Evolutionary conservation across 805 yeast species (phyloP).

Genomic region (Clavispora santaluciae): DNA sequence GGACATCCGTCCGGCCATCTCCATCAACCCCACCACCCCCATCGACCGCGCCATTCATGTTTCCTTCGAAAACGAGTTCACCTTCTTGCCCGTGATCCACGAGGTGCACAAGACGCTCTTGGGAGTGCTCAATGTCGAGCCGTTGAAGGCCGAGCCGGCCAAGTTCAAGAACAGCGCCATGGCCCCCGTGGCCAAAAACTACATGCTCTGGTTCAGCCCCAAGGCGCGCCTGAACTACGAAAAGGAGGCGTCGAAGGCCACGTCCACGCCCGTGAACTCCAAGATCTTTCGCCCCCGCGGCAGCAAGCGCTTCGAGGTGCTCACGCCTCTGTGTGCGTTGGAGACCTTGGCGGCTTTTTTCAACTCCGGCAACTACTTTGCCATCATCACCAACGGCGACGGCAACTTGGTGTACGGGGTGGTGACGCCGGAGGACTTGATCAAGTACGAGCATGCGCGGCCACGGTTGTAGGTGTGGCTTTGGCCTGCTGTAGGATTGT

Average conservation of each 20-base stretch:
- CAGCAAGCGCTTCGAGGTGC: slow-evolving; percentile 35
- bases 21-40: slow-evolving; percentile 45
- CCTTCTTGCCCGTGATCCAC: slow-evolving; percentile 50
- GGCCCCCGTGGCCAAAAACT: slow-evolving; percentile 24
- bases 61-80: slow-evolving; percentile 51
- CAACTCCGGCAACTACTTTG: slow-evolving; percentile 46
- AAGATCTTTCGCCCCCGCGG: slow-evolving; percentile 32
- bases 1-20: slow-evolving; percentile 53
- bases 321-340: slow-evolving; percentile 52
- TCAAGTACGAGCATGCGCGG: slow-evolving; percentile 19
- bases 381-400: slow-evolving; percentile 51
- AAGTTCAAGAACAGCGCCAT: slow-evolving; percentile 20
- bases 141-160: slow-evolving; percentile 27
- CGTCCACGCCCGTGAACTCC: slow-evolving; percentile 21
- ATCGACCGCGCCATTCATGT: slow-evolving; percentile 48
- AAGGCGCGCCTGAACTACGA: slow-evolving; percentile 31
- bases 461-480: slow-evolving; percentile 17
- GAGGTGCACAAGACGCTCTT: slow-evolving; percentile 41
- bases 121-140: slow-evolving; percentile 47
- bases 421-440: slow-evolving; percentile 39
- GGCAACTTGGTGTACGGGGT: slow-evolving; percentile 55
- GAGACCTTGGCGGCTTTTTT: slow-evolving; percentile 51
- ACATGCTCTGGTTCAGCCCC: slow-evolving; percentile 43
- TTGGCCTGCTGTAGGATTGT: too few species aligned
- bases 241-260: slow-evolving; percentile 12